These are phyloP conservation scores for Ophidiomyces ophidiicola DNA, from an alignment of 2,329 filamentous ascomycete species.

Conservation along the genomic window DNA sequence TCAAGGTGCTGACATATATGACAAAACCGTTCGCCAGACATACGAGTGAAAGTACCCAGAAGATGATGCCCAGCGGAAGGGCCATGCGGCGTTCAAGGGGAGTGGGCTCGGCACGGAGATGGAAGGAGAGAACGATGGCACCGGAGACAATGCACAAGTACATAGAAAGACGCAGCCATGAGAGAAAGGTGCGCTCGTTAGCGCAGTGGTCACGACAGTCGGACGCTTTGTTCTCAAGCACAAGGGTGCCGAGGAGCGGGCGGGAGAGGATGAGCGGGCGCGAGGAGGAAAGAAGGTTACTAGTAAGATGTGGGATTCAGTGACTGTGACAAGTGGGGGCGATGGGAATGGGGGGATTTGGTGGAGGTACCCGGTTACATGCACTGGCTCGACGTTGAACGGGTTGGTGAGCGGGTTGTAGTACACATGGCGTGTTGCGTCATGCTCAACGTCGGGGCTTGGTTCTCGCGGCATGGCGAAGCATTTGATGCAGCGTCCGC, in stretches of 20 bases:
- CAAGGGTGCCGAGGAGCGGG: constrained; percentile 46
- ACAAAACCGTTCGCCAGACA: constrained; percentile 65
- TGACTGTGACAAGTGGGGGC: not conserved
- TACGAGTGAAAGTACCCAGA: constrained; percentile 70
- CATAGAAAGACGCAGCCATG: constrained; percentile 76
- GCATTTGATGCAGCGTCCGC: constrained; percentile 18
- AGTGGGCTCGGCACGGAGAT: constrained; percentile 63
- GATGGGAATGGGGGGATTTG: not conserved
- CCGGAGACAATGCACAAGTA: constrained; percentile 85
- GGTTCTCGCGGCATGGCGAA: constrained; percentile 20
- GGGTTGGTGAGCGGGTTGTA: constrained; percentile 44
- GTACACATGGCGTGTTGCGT: constrained; percentile 15
- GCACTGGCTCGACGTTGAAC: constrained; percentile 38
- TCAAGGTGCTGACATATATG: constrained; percentile 76
- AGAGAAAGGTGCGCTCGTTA: constrained; percentile 65
- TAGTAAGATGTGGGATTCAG: not conserved
- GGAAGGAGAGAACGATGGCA: constrained; percentile 86
- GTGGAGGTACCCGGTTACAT: constrained; percentile 36
- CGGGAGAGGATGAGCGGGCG: constrained; percentile 40
- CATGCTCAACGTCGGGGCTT: constrained; percentile 16
- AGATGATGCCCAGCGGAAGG: constrained; percentile 70
- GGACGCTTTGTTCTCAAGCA: constrained; percentile 55
- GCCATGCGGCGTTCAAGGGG: constrained; percentile 63
- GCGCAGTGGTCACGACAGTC: constrained; percentile 56
- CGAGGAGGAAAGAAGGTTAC: constrained; percentile 19